Percentiles rank a stretch among this genome's conserved stretches.
phyloP scores from a whole-genome alignment of 169 alveolate genomes.

The Besnoitia besnoiti region DNA sequence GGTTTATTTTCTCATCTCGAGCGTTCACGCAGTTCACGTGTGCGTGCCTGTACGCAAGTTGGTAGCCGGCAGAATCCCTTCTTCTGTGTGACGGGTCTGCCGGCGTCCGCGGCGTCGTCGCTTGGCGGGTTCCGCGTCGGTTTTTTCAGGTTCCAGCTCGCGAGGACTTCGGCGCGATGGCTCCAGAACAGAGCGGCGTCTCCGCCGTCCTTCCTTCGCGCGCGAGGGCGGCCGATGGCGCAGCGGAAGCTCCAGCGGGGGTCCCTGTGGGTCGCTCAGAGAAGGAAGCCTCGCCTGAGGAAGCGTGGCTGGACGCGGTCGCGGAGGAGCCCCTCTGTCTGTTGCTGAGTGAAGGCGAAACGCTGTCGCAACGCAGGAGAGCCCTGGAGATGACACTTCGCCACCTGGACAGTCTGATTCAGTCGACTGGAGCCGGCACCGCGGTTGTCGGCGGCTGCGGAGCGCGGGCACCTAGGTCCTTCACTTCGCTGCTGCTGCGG shows the following conservation, averaged over 20 bases:
- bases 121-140: too few species aligned
- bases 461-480: background rate
- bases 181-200: background rate
- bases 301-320: background rate
- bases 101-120: too few species aligned
- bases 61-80: too few species aligned
- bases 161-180: background rate
- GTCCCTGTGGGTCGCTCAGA: background rate
- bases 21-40: too few species aligned
- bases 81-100: too few species aligned
- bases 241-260: background rate
- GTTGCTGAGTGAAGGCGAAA: background rate
- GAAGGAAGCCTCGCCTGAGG: background rate
- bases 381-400: conserved; percentile 21
- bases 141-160: background rate
- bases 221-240: background rate
- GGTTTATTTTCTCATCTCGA: too few species aligned
- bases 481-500: background rate
- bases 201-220: background rate
- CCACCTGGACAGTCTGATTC: background rate
- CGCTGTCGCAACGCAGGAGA: background rate
- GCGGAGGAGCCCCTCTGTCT: background rate
- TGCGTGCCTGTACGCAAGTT: too few species aligned
- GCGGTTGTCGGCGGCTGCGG: background rate
- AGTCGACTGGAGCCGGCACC: background rate